phyloP scores from a whole-genome alignment of 805 yeast species.

The Tanozyma kutaoensis region DNA sequence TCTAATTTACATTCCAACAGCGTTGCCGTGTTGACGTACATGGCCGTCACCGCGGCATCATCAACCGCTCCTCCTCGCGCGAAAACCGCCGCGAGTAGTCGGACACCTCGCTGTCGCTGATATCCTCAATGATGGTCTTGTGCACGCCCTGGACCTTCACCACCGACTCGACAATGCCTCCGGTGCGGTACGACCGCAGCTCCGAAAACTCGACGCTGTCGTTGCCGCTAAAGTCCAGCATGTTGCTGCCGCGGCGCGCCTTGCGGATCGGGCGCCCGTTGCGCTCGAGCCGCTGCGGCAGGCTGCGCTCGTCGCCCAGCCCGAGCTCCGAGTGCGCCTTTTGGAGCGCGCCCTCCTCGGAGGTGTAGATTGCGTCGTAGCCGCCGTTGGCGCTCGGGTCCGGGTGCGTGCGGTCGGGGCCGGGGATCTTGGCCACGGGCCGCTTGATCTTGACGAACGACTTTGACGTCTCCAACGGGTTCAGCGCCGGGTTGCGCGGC shows the following conservation, averaged over 20 bases:
- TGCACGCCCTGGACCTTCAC: conserved; percentile 76
- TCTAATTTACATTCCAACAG: no score
- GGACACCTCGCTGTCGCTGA: conserved; percentile 33
- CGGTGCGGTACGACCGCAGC: conserved; percentile 30
- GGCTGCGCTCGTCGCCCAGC: neutral
- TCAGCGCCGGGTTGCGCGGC: conserved; percentile 43
- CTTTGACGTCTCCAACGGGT: conserved; percentile 55
- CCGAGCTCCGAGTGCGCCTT: conserved; percentile 9
- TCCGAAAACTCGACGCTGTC: conserved; percentile 20
- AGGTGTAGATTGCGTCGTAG: conserved; percentile 24
- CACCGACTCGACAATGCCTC: conserved; percentile 68
- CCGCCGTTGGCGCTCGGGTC: conserved; percentile 1
- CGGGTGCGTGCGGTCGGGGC: neutral
- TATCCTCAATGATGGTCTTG: conserved; percentile 72
- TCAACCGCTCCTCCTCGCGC: no score
- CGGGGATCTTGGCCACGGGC: no score
- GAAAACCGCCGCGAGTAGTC: no score
- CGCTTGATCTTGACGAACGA: conserved; percentile 44
- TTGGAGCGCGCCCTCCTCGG: conserved; percentile 30
- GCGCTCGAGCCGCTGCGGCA: no score
- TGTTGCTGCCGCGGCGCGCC: no score
- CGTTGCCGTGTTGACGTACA: no score
- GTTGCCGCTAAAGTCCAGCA: no score
- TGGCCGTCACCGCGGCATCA: no score
- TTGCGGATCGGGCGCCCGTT: no score